These are phyloP conservation scores for Podospora bellae-mahoneyi DNA, from an alignment of 495 filamentous ascomycete genomes.

Conservation along the genomic window DNA sequence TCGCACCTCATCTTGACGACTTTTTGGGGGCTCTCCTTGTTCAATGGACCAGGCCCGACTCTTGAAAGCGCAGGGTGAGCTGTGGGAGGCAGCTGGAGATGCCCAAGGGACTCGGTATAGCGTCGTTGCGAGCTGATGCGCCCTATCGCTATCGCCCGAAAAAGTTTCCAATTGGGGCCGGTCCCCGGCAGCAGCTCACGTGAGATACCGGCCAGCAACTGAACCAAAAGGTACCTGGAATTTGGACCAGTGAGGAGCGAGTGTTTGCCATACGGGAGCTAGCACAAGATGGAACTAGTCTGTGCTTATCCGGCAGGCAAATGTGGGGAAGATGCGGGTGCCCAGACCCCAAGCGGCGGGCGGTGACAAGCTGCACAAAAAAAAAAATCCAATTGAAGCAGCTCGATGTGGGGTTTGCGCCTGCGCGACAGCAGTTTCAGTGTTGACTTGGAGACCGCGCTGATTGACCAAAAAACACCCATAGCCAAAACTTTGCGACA, in stretches of 20 bases:
- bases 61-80: neutral
- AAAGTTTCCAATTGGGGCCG: constrained; percentile 25
- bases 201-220: constrained; percentile 18
- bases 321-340: neutral
- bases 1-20: constrained; percentile 34
- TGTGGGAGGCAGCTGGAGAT: neutral
- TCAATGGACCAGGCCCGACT: neutral
- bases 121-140: neutral
- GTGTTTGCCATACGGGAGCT: constrained; percentile 1
- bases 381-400: constrained; percentile 12
- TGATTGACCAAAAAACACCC: neutral
- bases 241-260: neutral
- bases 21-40: neutral
- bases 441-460: constrained; percentile 6
- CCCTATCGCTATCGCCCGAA: constrained; percentile 18
- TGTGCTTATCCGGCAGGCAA: neutral
- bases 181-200: constrained; percentile 22
- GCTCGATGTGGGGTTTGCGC: constrained; percentile 6
- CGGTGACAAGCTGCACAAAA: constrained; percentile 22
- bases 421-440: neutral
- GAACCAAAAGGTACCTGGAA: neutral
- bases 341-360: constrained; percentile 8
- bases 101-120: neutral
- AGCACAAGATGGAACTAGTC: neutral
- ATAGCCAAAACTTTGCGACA: neutral